Base-by-base conservation (phyloP, 495 filamentous ascomycete species). In the Immersiella caudata region DNA sequence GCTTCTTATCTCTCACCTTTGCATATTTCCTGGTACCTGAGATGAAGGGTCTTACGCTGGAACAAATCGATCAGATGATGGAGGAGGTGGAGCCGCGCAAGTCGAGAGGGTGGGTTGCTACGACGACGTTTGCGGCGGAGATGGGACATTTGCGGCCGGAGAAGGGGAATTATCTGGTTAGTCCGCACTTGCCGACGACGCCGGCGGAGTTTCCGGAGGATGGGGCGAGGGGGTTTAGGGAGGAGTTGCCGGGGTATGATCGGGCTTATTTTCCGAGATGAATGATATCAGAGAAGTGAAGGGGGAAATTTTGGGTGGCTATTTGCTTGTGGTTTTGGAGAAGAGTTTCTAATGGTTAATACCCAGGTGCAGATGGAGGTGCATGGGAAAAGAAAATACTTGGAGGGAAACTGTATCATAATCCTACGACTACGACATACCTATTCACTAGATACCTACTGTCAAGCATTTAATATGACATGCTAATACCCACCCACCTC, bases 31-130 rank as follows among this genome's bases (percentile, higher is more conserved):
- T 93, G 46, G 84, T 93, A 40, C 90, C 90, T 27, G 92, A 94
- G 83, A 94, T 92, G 77, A 94, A 93, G 87, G 91, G 91, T 60
- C 82, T 96, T 14, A 89, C 90, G 22, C 90, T 95, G 27, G 92
- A 96, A 80, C 91, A 96, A 74, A 90, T 96, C 68, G 91, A 95
- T 77, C 85, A 85, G 78, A 93, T 94, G 92, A 84, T 96, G 82
- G 92, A 93, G 76, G 90, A 94, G 81, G 84, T 85, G 1, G 90
- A 83, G 8, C 88, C 92, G 21, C 75, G 87, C 8, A 87, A 82
- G 26, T 91, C 89, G 51, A 73, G 79, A 66, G 85, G 81, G 65
- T 94, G 92, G 92, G 81, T 78, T 70, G 89, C 90, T 8, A 87
- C 87, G 70, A 81, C 80, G 35, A 94, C 91, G 24, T 93, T 89